Conservation (phyloP, 2,329 filamentous ascomycete species). For the Fusarium verrucosum region DNA sequence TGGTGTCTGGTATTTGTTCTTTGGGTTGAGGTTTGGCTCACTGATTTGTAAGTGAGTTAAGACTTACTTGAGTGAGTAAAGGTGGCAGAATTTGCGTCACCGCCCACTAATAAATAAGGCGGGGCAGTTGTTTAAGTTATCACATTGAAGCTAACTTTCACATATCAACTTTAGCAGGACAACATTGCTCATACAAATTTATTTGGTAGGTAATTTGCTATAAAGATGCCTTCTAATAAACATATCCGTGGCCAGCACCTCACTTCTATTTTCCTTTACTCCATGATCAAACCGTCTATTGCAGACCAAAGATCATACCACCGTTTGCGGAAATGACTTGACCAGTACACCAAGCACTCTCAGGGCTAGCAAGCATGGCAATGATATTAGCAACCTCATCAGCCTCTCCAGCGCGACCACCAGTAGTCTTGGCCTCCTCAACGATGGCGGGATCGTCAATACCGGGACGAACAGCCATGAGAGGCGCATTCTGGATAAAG, state of each 20-base stretch:
- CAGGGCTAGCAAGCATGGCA: constrained; percentile 40
- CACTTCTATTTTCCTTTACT: constrained; percentile 9
- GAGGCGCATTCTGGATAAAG: constrained; percentile 44
- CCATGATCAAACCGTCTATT: constrained; percentile 23
- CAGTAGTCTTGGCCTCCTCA: constrained; percentile 42
- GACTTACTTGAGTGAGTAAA: constrained; percentile 18
- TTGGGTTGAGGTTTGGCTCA: neutral
- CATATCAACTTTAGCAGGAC: neutral
- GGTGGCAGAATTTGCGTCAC: constrained; percentile 45
- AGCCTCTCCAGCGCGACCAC: constrained; percentile 42
- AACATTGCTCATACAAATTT: neutral
- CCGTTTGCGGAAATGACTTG: constrained; percentile 45
- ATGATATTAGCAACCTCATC: constrained; percentile 41
- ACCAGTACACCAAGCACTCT: constrained; percentile 44
- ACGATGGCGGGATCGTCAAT: constrained; percentile 40
- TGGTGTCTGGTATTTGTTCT: constrained; percentile 5
- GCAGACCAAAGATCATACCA: constrained; percentile 45
- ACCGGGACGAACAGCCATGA: constrained; percentile 40
- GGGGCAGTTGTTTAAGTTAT: constrained; percentile 25
- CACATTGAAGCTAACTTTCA: neutral
- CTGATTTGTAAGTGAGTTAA: constrained; percentile 38
- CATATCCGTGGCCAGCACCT: constrained; percentile 4
- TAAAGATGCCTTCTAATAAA: constrained; percentile 20
- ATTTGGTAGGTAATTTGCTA: neutral
- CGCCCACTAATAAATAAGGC: constrained; percentile 38